Percentiles rank a stretch among this genome's conserved stretches.
These are phyloP conservation scores for Penicillium coprophilum DNA, from an alignment of 495 filamentous ascomycete species.

Conservation along the genomic window DNA sequence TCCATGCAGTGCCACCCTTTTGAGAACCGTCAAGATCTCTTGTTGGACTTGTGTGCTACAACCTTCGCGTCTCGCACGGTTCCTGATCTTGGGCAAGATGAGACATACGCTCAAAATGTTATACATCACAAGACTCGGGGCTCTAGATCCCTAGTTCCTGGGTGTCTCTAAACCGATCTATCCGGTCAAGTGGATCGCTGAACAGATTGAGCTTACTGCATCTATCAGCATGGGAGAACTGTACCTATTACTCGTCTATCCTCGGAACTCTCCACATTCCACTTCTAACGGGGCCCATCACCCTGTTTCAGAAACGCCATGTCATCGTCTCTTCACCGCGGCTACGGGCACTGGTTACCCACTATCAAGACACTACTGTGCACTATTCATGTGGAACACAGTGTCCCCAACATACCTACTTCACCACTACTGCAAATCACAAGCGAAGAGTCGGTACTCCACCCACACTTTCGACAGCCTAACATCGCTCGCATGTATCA, in stretches of 20 bases:
- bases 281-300: not conserved
- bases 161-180: slow-evolving; percentile 30
- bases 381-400: not conserved
- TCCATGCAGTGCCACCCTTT: not conserved
- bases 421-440: not conserved
- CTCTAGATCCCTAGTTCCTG: slow-evolving; percentile 11
- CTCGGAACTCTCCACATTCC: not conserved
- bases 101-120: slow-evolving; percentile 17
- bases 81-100: slow-evolving; percentile 7
- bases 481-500: slow-evolving; percentile 2
- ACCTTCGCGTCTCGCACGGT: slow-evolving; percentile 8
- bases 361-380: not conserved
- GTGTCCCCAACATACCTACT: slow-evolving; percentile 1
- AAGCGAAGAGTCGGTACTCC: not conserved
- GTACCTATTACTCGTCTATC: not conserved
- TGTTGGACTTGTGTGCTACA: not conserved
- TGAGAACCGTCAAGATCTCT: not conserved
- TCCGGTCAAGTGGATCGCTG: slow-evolving; percentile 19
- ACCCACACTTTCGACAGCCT: not conserved
- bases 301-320: slow-evolving; percentile 4
- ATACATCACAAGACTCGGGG: slow-evolving; percentile 30
- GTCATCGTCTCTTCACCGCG: slow-evolving; percentile 11
- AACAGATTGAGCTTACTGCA: slow-evolving; percentile 2
- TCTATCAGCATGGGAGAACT: not conserved
- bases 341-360: not conserved